A percentile compares a stretch with the other conserved stretches of the same genome.
Conservation (phyloP, 306 rosid genomes). For the Ceratonia siliqua region DNA sequence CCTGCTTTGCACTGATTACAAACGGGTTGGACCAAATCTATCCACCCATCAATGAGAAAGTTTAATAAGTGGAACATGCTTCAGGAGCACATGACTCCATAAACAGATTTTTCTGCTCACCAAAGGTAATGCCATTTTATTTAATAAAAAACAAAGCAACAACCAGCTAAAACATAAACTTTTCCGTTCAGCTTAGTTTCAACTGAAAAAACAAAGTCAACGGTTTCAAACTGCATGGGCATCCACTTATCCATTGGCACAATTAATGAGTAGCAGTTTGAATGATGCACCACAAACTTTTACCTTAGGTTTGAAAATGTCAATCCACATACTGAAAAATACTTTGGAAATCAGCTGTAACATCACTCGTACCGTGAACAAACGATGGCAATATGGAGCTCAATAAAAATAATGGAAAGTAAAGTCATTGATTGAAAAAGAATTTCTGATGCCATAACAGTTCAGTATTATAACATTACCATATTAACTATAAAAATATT, state of each 20-base stretch:
- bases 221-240: background rate
- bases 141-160: conserved; percentile 10
- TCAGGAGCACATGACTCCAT: background rate
- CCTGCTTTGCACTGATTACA: background rate
- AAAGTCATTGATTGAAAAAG: background rate
- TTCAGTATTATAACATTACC: background rate
- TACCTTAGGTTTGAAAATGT: background rate
- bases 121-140: background rate
- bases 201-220: conserved; percentile 3
- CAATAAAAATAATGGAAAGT: background rate
- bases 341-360: background rate
- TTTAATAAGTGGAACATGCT: background rate
- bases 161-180: background rate
- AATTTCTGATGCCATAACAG: conserved; percentile 10
- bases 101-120: background rate
- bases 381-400: background rate
- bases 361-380: background rate
- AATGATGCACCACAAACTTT: background rate
- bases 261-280: background rate
- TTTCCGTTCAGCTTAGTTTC: background rate
- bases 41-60: background rate
- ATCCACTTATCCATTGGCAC: background rate
- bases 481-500: conserved; percentile 14
- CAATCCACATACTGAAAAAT: background rate
- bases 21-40: background rate